phyloP scores from a whole-genome alignment of 2,329 filamentous ascomycete genomes.

The Colletotrichum abscissum region DNA sequence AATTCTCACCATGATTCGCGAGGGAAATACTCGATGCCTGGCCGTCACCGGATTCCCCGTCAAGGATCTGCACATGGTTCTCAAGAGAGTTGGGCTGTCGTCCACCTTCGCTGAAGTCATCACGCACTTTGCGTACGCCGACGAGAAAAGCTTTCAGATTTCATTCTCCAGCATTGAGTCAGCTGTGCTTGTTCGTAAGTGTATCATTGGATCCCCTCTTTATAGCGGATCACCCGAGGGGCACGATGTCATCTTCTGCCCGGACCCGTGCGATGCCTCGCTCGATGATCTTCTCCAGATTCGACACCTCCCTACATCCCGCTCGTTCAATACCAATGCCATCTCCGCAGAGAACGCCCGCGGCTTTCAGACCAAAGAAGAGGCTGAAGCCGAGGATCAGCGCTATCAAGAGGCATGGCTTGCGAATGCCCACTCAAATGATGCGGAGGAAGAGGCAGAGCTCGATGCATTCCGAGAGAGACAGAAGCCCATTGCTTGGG shows the following conservation, averaged over 20 bases:
- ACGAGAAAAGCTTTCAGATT: constrained; percentile 24
- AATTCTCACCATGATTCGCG: not conserved
- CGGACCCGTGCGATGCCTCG: constrained; percentile 19
- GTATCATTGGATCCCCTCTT: constrained; percentile 9
- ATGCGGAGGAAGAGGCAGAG: not conserved
- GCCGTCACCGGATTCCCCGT: constrained; percentile 24
- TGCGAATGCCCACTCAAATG: not conserved
- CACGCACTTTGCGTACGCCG: constrained; percentile 16
- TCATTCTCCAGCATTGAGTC: constrained; percentile 19
- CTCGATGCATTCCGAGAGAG: constrained; percentile 11
- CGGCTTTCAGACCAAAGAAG: constrained; percentile 7
- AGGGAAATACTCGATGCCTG: constrained; percentile 23
- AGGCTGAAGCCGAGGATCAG: not conserved
- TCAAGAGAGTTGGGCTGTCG: constrained; percentile 7
- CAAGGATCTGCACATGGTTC: not conserved
- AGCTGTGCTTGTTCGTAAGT: constrained; percentile 13
- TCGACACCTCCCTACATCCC: constrained; percentile 4
- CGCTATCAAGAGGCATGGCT: not conserved
- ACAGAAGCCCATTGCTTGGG: constrained; percentile 25
- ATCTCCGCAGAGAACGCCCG: constrained; percentile 3
- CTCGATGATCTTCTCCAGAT: constrained; percentile 1
- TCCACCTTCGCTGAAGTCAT: constrained; percentile 10
- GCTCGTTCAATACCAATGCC: not conserved
- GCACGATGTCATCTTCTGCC: not conserved
- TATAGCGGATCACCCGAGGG: not conserved